phyloP scores from a whole-genome alignment of 345 rosid genomes.

The Rhizophora apiculata region DNA sequence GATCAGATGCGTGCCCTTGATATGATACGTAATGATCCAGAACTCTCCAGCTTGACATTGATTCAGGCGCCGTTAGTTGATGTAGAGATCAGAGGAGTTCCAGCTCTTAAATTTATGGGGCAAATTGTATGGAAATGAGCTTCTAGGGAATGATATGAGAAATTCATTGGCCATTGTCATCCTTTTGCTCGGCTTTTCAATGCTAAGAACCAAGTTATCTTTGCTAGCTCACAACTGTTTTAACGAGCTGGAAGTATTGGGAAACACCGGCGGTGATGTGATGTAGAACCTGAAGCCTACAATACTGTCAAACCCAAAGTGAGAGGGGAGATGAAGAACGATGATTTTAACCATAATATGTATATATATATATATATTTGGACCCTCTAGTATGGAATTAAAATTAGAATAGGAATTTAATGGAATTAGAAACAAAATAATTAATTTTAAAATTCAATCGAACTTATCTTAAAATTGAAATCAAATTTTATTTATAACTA shows the following conservation, averaged over 20 bases:
- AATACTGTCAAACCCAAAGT: not conserved
- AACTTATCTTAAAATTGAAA: too few species aligned
- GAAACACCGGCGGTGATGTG: not conserved
- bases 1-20: constrained; percentile 94
- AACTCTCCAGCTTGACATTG: constrained; percentile 64
- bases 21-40: constrained; percentile 68
- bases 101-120: constrained; percentile 84
- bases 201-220: not conserved
- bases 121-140: constrained; percentile 88
- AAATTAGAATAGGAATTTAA: too few species aligned
- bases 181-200: not conserved
- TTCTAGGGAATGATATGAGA: constrained; percentile 2
- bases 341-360: too few species aligned
- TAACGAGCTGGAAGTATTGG: constrained; percentile 1
- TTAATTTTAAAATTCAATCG: too few species aligned
- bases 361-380: too few species aligned
- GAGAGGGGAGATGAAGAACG: not conserved
- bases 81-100: constrained; percentile 95
- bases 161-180: not conserved
- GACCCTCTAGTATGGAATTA: too few species aligned
- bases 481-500: too few species aligned
- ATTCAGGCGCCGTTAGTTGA: constrained; percentile 87
- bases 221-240: not conserved
- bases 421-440: too few species aligned
- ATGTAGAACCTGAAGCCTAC: constrained; percentile 6